Evolutionary conservation across 805 yeast genomes (phyloP).

Genomic region (Clavispora santaluciae): DNA sequence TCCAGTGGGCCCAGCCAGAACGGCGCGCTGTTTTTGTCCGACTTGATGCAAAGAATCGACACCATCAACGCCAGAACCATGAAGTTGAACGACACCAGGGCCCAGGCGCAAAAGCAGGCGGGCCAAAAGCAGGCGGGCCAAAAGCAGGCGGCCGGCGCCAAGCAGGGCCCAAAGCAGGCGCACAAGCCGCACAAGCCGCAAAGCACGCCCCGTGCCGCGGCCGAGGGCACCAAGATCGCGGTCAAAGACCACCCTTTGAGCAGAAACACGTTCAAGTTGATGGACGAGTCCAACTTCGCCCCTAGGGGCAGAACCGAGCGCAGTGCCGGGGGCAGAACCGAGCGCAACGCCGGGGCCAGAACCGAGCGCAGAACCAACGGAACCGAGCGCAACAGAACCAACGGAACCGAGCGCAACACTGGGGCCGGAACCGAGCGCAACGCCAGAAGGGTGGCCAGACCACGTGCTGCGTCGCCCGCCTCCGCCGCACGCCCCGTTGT

Average conservation of each 20-base stretch:
- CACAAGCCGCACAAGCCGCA: conserved; percentile 1
- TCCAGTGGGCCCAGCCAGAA: conserved; percentile 7
- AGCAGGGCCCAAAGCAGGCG: not conserved
- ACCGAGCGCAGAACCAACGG: not conserved
- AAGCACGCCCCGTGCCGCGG: not conserved
- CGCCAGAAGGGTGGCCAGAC: conserved; percentile 1
- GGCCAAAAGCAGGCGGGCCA: not conserved
- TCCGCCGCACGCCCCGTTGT: conserved; percentile 6
- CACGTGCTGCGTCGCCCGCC: conserved; percentile 2
- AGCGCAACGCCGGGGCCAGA: not conserved
- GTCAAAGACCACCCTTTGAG: conserved; percentile 18
- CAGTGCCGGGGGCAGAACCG: conserved; percentile 1
- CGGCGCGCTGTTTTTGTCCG: conserved; percentile 25
- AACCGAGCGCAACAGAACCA: not conserved
- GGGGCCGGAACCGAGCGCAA: not conserved
- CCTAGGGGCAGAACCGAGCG: too few relatives aligned
- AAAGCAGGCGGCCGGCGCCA: conserved; percentile 2
- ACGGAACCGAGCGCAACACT: not conserved
- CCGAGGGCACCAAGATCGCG: conserved; percentile 2
- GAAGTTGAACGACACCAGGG: conserved; percentile 3
- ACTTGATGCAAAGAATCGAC: conserved; percentile 35
- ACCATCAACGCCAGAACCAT: conserved; percentile 19
- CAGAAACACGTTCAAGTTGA: conserved; percentile 12
- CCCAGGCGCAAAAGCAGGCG: conserved; percentile 1
- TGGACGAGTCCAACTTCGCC: conserved; percentile 5